Evolutionary conservation across 371 early-diverging fungal genomes (phyloP), one percentile per base, ranked within the genome.

Genomic region (Mortierella sp.): DNA sequence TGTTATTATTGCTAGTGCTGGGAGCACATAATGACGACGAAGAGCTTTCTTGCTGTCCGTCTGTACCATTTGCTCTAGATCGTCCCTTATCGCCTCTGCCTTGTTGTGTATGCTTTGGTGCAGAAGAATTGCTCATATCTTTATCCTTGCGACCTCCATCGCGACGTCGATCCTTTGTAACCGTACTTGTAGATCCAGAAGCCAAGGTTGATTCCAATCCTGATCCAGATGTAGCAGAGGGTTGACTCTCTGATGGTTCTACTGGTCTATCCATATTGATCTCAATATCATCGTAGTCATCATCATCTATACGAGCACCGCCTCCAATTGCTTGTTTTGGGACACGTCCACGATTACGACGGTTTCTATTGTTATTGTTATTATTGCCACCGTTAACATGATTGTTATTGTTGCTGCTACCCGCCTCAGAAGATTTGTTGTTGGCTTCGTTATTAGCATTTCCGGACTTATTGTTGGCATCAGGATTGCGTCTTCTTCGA

Each of bases 201-300:
- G 57, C 34, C 3, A 61, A 54, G 1, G n/a, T 55, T 29, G 61
- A 45, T 13, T 43, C 55, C n/a, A 61, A 26, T 26, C 22, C 61
- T 49, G 65, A 32, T 31, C 34, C 57, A 32, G 34, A n/a, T 51
- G 23, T 9, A 26, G 22, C 51, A 26, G 23, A 35, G 9, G 57
- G 22, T 35, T 61, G 59, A 32, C 43, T 47, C 37, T 43, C 54
- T 40, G 76, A 17, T 35, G 59, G 43, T 22, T 75, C 70, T 31
- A 67, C 59, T 31, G 79, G 79, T 17, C 70, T 61, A 34, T 78
- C 79, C 62, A 69, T 61, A 31, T 66, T 68, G 66, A 72, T 77
- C 60, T 76, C 76, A 35, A 69, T 72, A 32, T 68, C 79, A 31
- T 72, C 79, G 8, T 66, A 34, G 23, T 72, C 54, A 59, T 65